Conservation (phyloP, 371 early-diverging fungal genomes). For the Saksenaea vasiformis region DNA sequence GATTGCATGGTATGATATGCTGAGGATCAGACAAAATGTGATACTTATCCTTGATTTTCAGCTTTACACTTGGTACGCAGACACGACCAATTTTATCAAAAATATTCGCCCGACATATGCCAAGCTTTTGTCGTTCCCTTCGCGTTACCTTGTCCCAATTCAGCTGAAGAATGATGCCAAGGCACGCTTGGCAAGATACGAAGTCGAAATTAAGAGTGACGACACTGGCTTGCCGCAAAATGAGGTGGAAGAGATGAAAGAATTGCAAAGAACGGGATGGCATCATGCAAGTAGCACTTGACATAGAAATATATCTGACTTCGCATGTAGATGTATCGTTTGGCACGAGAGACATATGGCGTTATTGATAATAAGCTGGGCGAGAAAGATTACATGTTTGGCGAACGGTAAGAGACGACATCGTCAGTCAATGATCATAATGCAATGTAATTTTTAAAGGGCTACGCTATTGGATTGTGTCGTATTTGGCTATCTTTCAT, state of each 20-base stretch:
- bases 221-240: slow-evolving; percentile 42
- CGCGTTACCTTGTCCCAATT: slow-evolving; percentile 59
- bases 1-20: slow-evolving; percentile 51
- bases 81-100: slow-evolving; percentile 68
- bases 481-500: slow-evolving; percentile 69
- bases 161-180: slow-evolving; percentile 61
- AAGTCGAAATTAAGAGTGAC: slow-evolving; percentile 43
- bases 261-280: slow-evolving; percentile 47
- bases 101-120: slow-evolving; percentile 67
- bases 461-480: slow-evolving; percentile 69
- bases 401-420: slow-evolving; percentile 39
- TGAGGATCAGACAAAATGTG: background rate
- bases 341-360: slow-evolving; percentile 58
- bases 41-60: slow-evolving; percentile 7
- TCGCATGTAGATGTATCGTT: slow-evolving; percentile 51
- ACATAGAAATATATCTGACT: background rate
- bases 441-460: slow-evolving; percentile 15
- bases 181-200: slow-evolving; percentile 53
- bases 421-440: background rate
- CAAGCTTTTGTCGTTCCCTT: slow-evolving; percentile 63
- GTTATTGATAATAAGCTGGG: slow-evolving; percentile 59
- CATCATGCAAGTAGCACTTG: slow-evolving; percentile 33
- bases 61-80: slow-evolving; percentile 72
- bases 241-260: slow-evolving; percentile 52
- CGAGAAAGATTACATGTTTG: slow-evolving; percentile 69